Evolutionary conservation across 495 filamentous ascomycete species (phyloP).

Genomic region (Aspergillus panamensis): DNA sequence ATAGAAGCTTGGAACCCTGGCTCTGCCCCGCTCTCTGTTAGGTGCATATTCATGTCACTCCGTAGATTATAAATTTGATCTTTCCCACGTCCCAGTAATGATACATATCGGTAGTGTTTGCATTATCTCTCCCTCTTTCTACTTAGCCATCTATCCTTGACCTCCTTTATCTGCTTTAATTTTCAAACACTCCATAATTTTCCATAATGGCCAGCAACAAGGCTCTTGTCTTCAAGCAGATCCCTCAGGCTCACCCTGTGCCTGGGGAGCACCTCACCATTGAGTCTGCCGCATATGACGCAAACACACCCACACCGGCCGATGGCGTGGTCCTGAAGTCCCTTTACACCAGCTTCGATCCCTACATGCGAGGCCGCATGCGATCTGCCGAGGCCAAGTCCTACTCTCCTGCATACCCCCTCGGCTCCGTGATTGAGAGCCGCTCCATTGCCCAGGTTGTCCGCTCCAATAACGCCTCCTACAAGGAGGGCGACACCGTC

Average conservation of each 20-base stretch:
- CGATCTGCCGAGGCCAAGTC: slow-evolving; percentile 51
- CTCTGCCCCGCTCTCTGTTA: slow-evolving; percentile 9
- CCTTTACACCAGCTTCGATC: slow-evolving; percentile 80
- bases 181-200: not conserved
- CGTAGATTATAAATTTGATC: slow-evolving; percentile 11
- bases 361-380: slow-evolving; percentile 78
- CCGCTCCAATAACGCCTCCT: slow-evolving; percentile 59
- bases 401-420: slow-evolving; percentile 56
- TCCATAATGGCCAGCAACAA: slow-evolving; percentile 57
- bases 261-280: slow-evolving; percentile 70
- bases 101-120: slow-evolving; percentile 2
- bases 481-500: slow-evolving; percentile 65
- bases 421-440: slow-evolving; percentile 58
- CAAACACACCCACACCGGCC: slow-evolving; percentile 56
- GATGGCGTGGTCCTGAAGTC: slow-evolving; percentile 71
- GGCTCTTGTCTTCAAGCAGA: slow-evolving; percentile 70
- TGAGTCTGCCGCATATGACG: slow-evolving; percentile 64
- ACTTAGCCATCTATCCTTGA: not conserved
- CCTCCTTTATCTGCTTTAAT: not conserved
- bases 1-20: not conserved
- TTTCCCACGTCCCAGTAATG: not conserved
- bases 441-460: slow-evolving; percentile 58
- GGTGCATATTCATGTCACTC: not conserved
- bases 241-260: slow-evolving; percentile 67
- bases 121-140: not conserved